Evolutionary conservation across 805 yeast genomes (phyloP), one percentile per base, ranked within the genome.

Genomic region (Candida boleticola): DNA sequence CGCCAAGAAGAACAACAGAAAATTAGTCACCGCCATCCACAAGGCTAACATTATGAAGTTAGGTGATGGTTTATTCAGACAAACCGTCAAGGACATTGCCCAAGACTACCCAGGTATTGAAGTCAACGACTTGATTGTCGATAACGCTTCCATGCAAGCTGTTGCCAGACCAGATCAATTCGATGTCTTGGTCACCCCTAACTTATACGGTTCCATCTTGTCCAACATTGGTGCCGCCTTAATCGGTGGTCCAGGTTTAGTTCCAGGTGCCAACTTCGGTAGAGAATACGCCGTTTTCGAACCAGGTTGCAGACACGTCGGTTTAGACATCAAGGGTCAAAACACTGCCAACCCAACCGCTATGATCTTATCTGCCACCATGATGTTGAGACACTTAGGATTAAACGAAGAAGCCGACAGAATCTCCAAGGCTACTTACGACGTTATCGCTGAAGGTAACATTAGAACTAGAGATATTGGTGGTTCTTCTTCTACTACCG

Each of bases 221-320:
- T 89, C 97, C 53, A 93, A 93, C 80, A 90, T 92, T 60, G 99
- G 98, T 76, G 96, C 98, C 54, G 99, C 93, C 51, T 78, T 76
- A 59, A 85, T 93, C 53, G 98, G 98, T 69, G 97, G 97, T 57
- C 97, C 98, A 65, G 98, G 98, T 71, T 77, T 92, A 58, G 96
- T 92, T 43, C 97, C 99, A 57, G 98, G 98, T 72, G 97, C 95
- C 61, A 89, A 89, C 78, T 90, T 87, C 54, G 99, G 99, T 71
- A 85, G 96, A 71, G 97, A 92, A 60, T 84, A 85, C 68, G 98
- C 98, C 43, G 95, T 92, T 48, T 92, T 93, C 70, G 99, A 92
- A 78, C 98, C 99, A 60, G 99, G 98, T 73, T 90, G 97, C 75
- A 87, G 99, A 80, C 98, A 90, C 76, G 98, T 90, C 60, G 98